Evolutionary conservation across 176 grass and related monocot genomes (phyloP), one percentile per base, ranked within the genome.

Genomic region (Puya raimondii): DNA sequence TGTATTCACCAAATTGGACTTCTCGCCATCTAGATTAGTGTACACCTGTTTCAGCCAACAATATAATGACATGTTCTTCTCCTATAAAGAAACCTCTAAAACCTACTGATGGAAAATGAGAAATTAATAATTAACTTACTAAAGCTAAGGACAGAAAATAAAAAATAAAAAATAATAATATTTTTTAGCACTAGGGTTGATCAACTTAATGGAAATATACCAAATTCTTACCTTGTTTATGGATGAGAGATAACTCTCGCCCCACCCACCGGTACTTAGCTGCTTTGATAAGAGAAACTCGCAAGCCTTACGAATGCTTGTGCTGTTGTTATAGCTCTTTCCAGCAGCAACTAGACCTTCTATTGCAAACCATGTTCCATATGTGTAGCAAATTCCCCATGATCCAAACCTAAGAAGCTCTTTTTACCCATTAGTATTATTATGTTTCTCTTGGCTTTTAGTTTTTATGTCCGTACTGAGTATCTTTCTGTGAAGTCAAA

Each of bases 231-330:
- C 64, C 64, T 66, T 47, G 12, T 66, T n/a, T 16, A 0, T 73
- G 20, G 79, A 91, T 80, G 89, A 88, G 82, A 85, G 85, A 81
- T 88, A 78, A 42, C 89, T 91, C 70, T 88, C 88, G 10, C 88
- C 85, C 88, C 88, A 91, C 49, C 88, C 88, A 71, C 88, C 85
- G 68, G 83, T 79, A 9, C 4, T 23, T 1, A 85, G 52, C 47
- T 91, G 88, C 48, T 91, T 91, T 61, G 82, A 83, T 48, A 91
- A 70, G n/a, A 91, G 70, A 51, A 88, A 91, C 15, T 87, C 67
- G 56, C 88, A 91, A 65, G 72, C 85, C 54, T 75, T 91, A 7
- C 65, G 54, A 18, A 91, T 85, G 65, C 48, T 63, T 50, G 49
- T 53, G 22, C 72, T 85, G 3, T 80, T 85, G 51, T 71, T 16